Evolutionary conservation across 768 basidiomycete species (phyloP).

Genomic region (Mrakia hoshinonis): DNA sequence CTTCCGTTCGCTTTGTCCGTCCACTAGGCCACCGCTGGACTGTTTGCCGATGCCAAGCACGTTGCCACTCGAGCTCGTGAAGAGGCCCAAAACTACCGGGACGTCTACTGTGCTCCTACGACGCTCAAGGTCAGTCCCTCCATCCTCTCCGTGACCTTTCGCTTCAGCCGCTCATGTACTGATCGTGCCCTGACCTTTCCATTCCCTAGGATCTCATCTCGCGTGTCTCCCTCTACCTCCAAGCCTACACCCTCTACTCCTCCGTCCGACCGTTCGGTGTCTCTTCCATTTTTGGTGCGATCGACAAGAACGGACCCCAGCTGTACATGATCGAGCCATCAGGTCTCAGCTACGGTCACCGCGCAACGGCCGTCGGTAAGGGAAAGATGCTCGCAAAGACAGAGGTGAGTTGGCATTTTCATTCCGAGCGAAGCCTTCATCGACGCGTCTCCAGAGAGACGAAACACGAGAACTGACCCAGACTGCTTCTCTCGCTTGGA

Average conservation of each 20-base stretch:
- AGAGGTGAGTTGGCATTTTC: conserved; percentile 44
- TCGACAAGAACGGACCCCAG: conserved; percentile 78
- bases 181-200: background rate
- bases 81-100: conserved; percentile 66
- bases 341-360: conserved; percentile 85
- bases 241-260: conserved; percentile 94
- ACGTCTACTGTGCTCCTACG: conserved; percentile 62
- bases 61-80: conserved; percentile 73
- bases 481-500: background rate
- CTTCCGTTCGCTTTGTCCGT: background rate
- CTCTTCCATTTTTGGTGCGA: conserved; percentile 78
- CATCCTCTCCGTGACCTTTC: background rate
- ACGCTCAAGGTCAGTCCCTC: conserved; percentile 60
- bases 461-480: background rate
- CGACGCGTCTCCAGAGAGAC: background rate
- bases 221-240: conserved; percentile 78
- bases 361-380: conserved; percentile 94
- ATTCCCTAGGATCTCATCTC: conserved; percentile 54
- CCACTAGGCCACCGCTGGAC: conserved; percentile 75
- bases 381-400: conserved; percentile 98
- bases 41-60: conserved; percentile 87
- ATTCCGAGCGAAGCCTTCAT: background rate
- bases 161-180: background rate
- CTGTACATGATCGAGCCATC: conserved; percentile 91
- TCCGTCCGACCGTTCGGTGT: conserved; percentile 96